These are phyloP conservation scores for Colletotrichum tropicale DNA, from an alignment of 2,329 filamentous ascomycete genomes.

Conservation along the genomic window DNA sequence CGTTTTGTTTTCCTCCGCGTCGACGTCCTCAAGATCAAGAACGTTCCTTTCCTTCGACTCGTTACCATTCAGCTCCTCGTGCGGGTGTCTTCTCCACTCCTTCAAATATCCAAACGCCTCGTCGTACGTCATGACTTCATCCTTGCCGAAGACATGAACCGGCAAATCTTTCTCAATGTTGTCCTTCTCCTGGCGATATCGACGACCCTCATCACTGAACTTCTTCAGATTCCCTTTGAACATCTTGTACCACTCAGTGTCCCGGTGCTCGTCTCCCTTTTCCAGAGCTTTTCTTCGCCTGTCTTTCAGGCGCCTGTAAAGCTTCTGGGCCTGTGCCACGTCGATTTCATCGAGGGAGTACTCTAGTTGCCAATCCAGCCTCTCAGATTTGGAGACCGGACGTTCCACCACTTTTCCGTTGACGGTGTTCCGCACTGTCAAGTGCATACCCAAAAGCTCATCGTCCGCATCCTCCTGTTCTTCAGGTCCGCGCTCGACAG, in stretches of 20 bases:
- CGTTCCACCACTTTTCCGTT: slow-evolving; percentile 68
- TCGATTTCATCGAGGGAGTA: slow-evolving; percentile 74
- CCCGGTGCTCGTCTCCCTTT: slow-evolving; percentile 44
- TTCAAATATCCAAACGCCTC: slow-evolving; percentile 35
- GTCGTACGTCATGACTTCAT: slow-evolving; percentile 34
- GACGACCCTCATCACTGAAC: slow-evolving; percentile 57
- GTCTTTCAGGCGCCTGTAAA: slow-evolving; percentile 62
- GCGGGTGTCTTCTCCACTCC: slow-evolving; percentile 2
- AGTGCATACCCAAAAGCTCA: slow-evolving; percentile 69
- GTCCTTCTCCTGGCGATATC: slow-evolving; percentile 61
- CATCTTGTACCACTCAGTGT: slow-evolving; percentile 49
- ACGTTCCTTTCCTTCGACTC: not conserved
- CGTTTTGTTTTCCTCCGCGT: not conserved
- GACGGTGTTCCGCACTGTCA: slow-evolving; percentile 75
- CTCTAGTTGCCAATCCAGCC: slow-evolving; percentile 72
- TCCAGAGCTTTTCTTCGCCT: slow-evolving; percentile 56
- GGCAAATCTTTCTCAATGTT: slow-evolving; percentile 51
- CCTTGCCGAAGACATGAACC: slow-evolving; percentile 51
- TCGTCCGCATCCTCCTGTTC: slow-evolving; percentile 17
- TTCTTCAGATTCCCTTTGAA: slow-evolving; percentile 45
- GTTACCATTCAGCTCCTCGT: not conserved
- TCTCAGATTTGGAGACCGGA: slow-evolving; percentile 50
- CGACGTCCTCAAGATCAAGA: not conserved
- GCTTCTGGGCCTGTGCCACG: slow-evolving; percentile 41
- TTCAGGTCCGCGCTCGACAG: not conserved